These are phyloP conservation scores for Cymbidium sinense DNA, from an alignment of 106 monocot genomes.

Conservation along the genomic window DNA sequence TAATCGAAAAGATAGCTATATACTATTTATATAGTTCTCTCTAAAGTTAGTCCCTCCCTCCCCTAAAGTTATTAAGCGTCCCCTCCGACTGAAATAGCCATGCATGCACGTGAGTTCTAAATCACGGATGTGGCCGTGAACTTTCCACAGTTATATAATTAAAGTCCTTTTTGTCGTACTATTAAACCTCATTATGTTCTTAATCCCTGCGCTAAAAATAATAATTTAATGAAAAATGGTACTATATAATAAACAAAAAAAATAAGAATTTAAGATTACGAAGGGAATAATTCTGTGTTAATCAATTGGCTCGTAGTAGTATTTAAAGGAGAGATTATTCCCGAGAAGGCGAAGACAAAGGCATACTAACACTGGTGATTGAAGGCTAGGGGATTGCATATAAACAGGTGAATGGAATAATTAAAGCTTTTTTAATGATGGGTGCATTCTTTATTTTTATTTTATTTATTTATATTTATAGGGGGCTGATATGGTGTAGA, in stretches of 20 bases:
- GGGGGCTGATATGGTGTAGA: too few species aligned
- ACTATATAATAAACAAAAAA: not conserved
- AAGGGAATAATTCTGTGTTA: not conserved
- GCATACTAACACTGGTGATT: not conserved
- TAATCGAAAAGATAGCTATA: too few species aligned
- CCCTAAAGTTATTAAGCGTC: not conserved
- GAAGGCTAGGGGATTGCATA: not conserved
- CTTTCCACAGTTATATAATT: not conserved
- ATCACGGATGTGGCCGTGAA: not conserved
- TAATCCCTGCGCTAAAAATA: not conserved
- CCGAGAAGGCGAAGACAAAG: not conserved
- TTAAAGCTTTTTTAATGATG: too few species aligned
- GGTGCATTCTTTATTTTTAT: too few species aligned
- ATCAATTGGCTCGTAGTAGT: not conserved
- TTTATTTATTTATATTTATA: too few species aligned
- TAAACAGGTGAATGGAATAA: too few species aligned
- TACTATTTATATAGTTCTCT: too few species aligned
- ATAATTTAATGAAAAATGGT: not conserved
- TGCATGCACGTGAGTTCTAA: conserved; percentile 1
- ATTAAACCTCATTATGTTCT: not conserved
- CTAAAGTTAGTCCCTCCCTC: too few species aligned
- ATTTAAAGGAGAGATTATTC: not conserved
- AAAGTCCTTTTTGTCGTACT: not conserved
- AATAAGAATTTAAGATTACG: not conserved
- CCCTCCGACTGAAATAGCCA: not conserved